These are phyloP conservation scores for Nakazawaea peltata DNA, from an alignment of 805 yeast genomes.

Conservation along the genomic window DNA sequence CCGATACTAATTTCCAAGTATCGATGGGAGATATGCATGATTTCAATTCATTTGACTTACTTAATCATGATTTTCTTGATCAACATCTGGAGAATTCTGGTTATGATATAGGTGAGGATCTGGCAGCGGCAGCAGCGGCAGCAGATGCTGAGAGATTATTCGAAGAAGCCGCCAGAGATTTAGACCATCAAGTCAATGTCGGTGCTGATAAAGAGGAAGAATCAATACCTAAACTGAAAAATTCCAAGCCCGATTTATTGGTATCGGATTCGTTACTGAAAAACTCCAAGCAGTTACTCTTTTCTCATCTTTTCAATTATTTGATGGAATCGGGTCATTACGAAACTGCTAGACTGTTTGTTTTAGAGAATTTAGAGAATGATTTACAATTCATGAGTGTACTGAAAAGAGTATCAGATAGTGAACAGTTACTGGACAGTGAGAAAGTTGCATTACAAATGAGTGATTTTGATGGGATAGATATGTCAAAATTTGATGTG, in stretches of 20 bases:
- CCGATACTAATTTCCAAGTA: neutral
- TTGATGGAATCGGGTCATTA: slow-evolving; percentile 35
- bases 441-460: slow-evolving; percentile 12
- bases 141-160: neutral
- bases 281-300: slow-evolving; percentile 39
- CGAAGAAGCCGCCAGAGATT: neutral
- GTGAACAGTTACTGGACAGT: slow-evolving; percentile 10
- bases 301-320: slow-evolving; percentile 47
- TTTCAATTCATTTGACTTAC: neutral
- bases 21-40: neutral
- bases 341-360: slow-evolving; percentile 41
- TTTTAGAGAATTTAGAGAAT: slow-evolving; percentile 14
- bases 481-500: slow-evolving; percentile 1
- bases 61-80: neutral
- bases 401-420: slow-evolving; percentile 10
- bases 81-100: neutral
- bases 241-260: slow-evolving; percentile 1
- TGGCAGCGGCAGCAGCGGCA: too few relatives aligned
- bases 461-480: slow-evolving; percentile 1
- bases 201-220: neutral
- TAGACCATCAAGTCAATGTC: neutral
- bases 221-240: neutral
- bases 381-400: slow-evolving; percentile 7
- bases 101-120: too few relatives aligned
- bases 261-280: slow-evolving; percentile 35